Percentiles rank a stretch among this genome's conserved stretches.
These are phyloP conservation scores for Theileria annulata DNA, from an alignment of 169 alveolate species.

Conservation along the genomic window DNA sequence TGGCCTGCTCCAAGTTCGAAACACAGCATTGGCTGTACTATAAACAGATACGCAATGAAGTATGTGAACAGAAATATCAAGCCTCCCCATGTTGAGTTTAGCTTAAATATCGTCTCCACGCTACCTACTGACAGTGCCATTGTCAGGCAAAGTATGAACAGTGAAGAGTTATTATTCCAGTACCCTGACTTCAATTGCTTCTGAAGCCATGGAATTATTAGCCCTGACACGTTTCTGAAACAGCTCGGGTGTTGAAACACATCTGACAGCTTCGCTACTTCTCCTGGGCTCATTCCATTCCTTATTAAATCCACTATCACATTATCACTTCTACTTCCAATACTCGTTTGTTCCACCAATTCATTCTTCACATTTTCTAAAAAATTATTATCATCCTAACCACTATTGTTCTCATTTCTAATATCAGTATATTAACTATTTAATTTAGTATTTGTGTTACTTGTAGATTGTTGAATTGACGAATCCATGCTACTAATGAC, in stretches of 20 bases:
- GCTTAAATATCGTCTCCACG: constrained; percentile 71
- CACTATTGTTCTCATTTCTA: too few species aligned
- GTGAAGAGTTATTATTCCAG: constrained; percentile 71
- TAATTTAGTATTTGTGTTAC: neutral
- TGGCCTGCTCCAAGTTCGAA: constrained; percentile 73
- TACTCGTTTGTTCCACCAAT: neutral
- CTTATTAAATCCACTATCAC: constrained; percentile 61
- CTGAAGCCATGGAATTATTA: constrained; percentile 67
- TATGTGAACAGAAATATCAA: constrained; percentile 71
- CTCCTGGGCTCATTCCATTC: constrained; percentile 70
- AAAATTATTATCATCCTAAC: too few species aligned
- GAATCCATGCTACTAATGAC: neutral
- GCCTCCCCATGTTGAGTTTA: constrained; percentile 73
- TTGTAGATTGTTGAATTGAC: neutral
- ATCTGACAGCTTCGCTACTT: constrained; percentile 71
- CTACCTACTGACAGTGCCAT: constrained; percentile 79
- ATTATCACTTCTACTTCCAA: constrained; percentile 4
- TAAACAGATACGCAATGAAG: constrained; percentile 62
- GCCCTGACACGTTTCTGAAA: constrained; percentile 52
- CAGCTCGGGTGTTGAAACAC: constrained; percentile 71
- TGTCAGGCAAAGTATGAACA: constrained; percentile 70
- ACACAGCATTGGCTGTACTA: constrained; percentile 74
- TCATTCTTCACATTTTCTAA: neutral
- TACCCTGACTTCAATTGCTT: constrained; percentile 66
- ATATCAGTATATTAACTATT: too few species aligned